Percentiles rank a stretch among this genome's conserved stretches.
phyloP scores from a whole-genome alignment of 2,329 filamentous ascomycete genomes.

The Neurospora sp. region DNA sequence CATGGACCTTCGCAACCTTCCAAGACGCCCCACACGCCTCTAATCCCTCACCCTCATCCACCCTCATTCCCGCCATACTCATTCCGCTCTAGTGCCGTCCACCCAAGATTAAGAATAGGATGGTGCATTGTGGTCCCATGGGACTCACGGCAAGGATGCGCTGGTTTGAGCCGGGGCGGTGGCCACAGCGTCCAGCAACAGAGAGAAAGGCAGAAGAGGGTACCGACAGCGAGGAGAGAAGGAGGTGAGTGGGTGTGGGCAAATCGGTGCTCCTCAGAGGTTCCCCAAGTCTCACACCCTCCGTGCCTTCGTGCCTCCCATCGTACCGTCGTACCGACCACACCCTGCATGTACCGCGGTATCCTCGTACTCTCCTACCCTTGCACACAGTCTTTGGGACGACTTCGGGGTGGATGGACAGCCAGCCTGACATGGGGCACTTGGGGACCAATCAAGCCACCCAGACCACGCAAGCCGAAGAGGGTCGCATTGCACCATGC shows the following conservation, averaged over 20 bases:
- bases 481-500: constrained; percentile 7
- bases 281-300: background rate
- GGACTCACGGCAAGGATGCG: constrained; percentile 17
- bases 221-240: constrained; percentile 3
- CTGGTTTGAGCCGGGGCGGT: constrained; percentile 16
- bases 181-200: background rate
- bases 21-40: constrained; percentile 11
- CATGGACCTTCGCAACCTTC: constrained; percentile 1
- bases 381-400: constrained; percentile 5
- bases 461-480: constrained; percentile 17
- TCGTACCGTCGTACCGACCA: background rate
- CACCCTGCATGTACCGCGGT: background rate
- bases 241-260: background rate
- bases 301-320: background rate
- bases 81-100: constrained; percentile 20
- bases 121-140: constrained; percentile 26
- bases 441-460: constrained; percentile 17
- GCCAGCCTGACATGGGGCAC: constrained; percentile 16
- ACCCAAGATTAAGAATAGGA: constrained; percentile 33
- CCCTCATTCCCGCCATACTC: constrained; percentile 20
- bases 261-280: background rate
- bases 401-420: constrained; percentile 3
- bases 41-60: constrained; percentile 16
- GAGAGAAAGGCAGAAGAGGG: background rate
- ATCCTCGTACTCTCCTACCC: constrained; percentile 1